A percentile compares a stretch with the other conserved stretches of the same genome.
Conservation (phyloP, 2,329 filamentous ascomycete species). For the Lithohypha guttulata region DNA sequence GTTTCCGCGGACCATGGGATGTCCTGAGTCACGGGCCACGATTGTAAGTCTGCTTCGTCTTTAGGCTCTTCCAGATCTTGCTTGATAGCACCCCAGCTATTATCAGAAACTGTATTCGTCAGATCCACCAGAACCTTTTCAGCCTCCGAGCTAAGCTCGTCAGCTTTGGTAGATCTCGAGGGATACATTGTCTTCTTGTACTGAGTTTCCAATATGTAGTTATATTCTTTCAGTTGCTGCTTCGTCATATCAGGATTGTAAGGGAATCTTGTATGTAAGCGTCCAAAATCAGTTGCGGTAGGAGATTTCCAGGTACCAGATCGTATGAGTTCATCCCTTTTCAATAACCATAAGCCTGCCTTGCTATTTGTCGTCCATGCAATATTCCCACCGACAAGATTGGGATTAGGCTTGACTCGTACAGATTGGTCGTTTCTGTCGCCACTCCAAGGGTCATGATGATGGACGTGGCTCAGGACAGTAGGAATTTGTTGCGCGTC, state of each 20-base stretch:
- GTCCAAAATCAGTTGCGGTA: not conserved
- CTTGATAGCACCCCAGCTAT: not conserved
- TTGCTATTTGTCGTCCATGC: constrained; percentile 1
- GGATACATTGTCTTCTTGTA: constrained; percentile 7
- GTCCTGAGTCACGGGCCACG: not conserved
- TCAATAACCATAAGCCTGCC: constrained; percentile 15
- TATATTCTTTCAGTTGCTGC: constrained; percentile 12
- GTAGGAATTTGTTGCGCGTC: not conserved
- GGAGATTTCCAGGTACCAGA: constrained; percentile 8
- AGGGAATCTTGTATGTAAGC: constrained; percentile 13
- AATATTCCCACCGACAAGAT: not conserved
- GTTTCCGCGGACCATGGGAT: constrained; percentile 1
- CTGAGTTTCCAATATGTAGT: constrained; percentile 11
- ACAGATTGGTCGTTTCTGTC: not conserved
- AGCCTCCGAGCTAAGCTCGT: not conserved
- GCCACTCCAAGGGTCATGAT: not conserved
- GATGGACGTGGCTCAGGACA: not conserved
- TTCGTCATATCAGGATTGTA: constrained; percentile 15
- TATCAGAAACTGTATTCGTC: not conserved
- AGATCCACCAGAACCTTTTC: constrained; percentile 6
- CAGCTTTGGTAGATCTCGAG: not conserved
- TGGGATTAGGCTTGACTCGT: not conserved
- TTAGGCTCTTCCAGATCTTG: not conserved
- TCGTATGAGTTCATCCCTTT: constrained; percentile 13
- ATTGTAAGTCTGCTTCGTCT: not conserved